These are phyloP conservation scores for Pelargonium australe DNA, from an alignment of 441 rosid genomes.

Conservation along the genomic window DNA sequence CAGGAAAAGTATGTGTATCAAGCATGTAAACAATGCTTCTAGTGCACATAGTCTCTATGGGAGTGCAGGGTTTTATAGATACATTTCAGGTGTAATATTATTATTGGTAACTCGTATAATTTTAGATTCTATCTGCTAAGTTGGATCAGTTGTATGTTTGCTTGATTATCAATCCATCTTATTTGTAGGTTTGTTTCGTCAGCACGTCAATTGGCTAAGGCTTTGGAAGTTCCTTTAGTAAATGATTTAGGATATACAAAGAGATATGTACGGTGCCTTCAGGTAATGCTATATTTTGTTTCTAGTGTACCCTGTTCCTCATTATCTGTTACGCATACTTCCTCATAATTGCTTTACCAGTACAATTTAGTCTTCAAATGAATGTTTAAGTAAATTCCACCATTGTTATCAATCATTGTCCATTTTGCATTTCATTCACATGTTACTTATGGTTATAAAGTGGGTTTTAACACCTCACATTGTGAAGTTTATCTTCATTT, in stretches of 20 bases:
- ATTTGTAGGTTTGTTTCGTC: slow-evolving; percentile 80
- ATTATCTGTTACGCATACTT: not conserved
- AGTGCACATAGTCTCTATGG: not conserved
- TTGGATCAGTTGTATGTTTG: slow-evolving; percentile 2
- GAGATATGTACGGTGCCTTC: slow-evolving; percentile 94
- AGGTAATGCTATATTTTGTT: slow-evolving; percentile 40
- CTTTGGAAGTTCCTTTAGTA: slow-evolving; percentile 91
- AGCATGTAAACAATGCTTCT: not conserved
- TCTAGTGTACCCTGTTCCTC: not conserved
- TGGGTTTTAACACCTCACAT: not conserved
- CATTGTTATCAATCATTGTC: not conserved
- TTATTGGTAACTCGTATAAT: not conserved
- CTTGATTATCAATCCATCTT: slow-evolving; percentile 20
- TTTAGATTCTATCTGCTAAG: slow-evolving; percentile 3
- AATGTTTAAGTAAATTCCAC: not conserved
- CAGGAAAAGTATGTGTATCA: not conserved
- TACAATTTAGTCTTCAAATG: too few species aligned
- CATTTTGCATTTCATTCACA: not conserved
- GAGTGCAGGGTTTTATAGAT: not conserved
- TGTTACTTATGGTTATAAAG: not conserved
- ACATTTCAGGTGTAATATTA: not conserved
- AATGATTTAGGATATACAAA: slow-evolving; percentile 98
- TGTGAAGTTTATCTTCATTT: too few species aligned
- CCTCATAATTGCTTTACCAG: not conserved
- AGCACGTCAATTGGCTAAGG: slow-evolving; percentile 96